A percentile compares a stretch with the other conserved stretches of the same genome.
Evolutionary conservation across 225 moss, liverwort and hornwort genomes (phyloP).

Genomic region (Straminergon stramineum): DNA sequence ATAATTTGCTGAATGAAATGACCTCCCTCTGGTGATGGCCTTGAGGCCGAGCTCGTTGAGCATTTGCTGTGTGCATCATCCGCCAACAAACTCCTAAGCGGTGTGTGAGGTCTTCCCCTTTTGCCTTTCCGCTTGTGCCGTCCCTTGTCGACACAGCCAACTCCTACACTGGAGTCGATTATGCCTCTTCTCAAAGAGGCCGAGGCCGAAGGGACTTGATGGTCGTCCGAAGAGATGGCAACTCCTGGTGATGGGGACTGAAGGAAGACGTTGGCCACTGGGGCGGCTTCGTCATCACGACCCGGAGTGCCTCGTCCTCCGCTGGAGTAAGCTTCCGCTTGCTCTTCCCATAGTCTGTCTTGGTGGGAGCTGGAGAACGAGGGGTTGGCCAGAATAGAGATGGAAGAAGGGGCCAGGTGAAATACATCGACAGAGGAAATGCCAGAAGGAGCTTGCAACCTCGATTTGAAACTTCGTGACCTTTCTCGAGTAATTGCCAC

Average conservation of each 20-base stretch:
- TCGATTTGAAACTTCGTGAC: constrained; percentile 27
- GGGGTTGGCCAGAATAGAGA: constrained; percentile 42
- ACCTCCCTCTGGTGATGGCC: constrained; percentile 10
- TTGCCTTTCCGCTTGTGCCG: constrained; percentile 8
- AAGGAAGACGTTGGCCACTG: constrained; percentile 7
- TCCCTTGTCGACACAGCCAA: not conserved
- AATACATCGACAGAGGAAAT: constrained; percentile 10
- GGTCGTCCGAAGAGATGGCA: constrained; percentile 12
- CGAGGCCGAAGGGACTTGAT: constrained; percentile 10
- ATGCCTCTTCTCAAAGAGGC: constrained; percentile 12
- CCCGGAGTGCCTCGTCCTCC: constrained; percentile 40
- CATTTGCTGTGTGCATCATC: constrained; percentile 13
- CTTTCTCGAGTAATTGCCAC: constrained; percentile 25
- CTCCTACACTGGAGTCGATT: not conserved
- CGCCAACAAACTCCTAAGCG: constrained; percentile 23
- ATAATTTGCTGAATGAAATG: constrained; percentile 32
- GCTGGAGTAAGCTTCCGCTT: constrained; percentile 38
- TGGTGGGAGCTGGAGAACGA: constrained; percentile 43
- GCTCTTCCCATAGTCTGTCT: constrained; percentile 44
- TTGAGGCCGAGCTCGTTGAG: not conserved
- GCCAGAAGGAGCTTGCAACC: constrained; percentile 23
- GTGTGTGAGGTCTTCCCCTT: constrained; percentile 24
- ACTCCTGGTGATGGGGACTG: constrained; percentile 22
- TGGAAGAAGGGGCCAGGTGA: constrained; percentile 27
- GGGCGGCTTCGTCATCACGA: constrained; percentile 23